Percentiles rank a stretch among this genome's conserved stretches.
These are phyloP conservation scores for Fomitopsis serialis DNA, from an alignment of 768 basidiomycete genomes.

Conservation along the genomic window DNA sequence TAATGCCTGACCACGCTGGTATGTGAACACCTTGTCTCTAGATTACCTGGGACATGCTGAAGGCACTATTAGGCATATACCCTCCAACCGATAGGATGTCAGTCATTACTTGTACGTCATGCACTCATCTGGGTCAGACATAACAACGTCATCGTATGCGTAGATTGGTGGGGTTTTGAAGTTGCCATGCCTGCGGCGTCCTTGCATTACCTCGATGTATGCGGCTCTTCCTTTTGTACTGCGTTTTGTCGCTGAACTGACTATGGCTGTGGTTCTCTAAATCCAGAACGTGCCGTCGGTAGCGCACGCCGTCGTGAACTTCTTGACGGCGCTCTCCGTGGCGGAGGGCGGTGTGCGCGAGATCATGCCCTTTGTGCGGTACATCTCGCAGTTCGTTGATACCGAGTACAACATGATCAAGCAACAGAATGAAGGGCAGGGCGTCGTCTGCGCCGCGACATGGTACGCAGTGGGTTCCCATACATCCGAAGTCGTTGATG, in stretches of 20 bases:
- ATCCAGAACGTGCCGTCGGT: slow-evolving; percentile 63
- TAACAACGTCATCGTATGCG: background rate
- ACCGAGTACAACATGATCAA: slow-evolving; percentile 67
- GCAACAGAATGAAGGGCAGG: slow-evolving; percentile 58
- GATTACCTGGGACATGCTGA: background rate
- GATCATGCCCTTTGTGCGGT: slow-evolving; percentile 79
- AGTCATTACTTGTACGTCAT: slow-evolving; percentile 58
- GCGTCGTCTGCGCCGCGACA: slow-evolving; percentile 87
- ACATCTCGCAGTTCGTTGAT: slow-evolving; percentile 75
- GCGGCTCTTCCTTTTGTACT: slow-evolving; percentile 12
- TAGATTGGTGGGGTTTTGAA: slow-evolving; percentile 93
- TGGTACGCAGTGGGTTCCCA: slow-evolving; percentile 42
- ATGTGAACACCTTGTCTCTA: slow-evolving; percentile 5
- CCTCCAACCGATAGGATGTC: slow-evolving; percentile 78
- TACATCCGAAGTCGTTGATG: background rate
- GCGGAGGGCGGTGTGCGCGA: slow-evolving; percentile 75
- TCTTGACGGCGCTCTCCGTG: slow-evolving; percentile 67
- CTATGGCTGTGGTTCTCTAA: background rate
- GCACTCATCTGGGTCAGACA: background rate
- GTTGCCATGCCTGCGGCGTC: slow-evolving; percentile 70
- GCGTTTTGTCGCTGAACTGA: background rate
- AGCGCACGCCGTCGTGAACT: slow-evolving; percentile 58
- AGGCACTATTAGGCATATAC: slow-evolving; percentile 40
- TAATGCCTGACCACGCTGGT: slow-evolving; percentile 66
- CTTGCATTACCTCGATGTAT: slow-evolving; percentile 50